Evolutionary conservation across 202 grass and related monocot species (phyloP), one percentile per base, ranked within the genome.

Genomic region (Tripidium arundinaceum): DNA sequence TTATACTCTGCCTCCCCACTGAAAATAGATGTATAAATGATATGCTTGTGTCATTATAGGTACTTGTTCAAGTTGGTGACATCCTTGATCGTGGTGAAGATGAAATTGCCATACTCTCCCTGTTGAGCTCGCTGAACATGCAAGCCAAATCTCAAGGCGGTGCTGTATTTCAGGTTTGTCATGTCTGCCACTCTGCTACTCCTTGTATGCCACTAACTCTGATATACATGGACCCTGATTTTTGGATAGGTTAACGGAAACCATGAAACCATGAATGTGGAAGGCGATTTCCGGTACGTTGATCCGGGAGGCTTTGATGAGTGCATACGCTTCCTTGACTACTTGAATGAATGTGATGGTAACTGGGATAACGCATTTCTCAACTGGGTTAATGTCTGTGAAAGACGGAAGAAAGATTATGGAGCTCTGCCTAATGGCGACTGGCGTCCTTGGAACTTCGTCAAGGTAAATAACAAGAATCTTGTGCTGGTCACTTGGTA

Each of bases 231-330:
- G 10, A 1, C 1, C 21, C 68, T 36, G 0, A 4, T 28, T 57
- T 49, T 33, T 70, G 0, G 22, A 4, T 50, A 98, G 96, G 74
- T 98, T 28, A 98, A 90, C 21, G 96, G 96, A 41, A 98, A 98
- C 84, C 96, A 98, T 62, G 96, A 98, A 91, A 90, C 96, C 2
- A 95, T 98, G 92, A 98, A 98, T 76, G 75, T 95, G 39, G 88
- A 98, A 86, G 90, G 90, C 18, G 90, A 98, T 84, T 98, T 91
- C 72, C 93, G 96, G 60, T 98, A 86, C 16, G 84, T 83, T 15
- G 80, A 91, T 57, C 90, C 79, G 2, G 82, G 88, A 68, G 89
- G 84, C 64, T 98, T 93, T 88, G 86, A 88, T 42, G 96, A 98
- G 82, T 93, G 96, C 82, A 74, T 89, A 76, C 73, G 91, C 72